A percentile compares a stretch with the other conserved stretches of the same genome.
Conservation (phyloP, 2,329 filamentous ascomycete species). For the Bipolaris cookei region DNA sequence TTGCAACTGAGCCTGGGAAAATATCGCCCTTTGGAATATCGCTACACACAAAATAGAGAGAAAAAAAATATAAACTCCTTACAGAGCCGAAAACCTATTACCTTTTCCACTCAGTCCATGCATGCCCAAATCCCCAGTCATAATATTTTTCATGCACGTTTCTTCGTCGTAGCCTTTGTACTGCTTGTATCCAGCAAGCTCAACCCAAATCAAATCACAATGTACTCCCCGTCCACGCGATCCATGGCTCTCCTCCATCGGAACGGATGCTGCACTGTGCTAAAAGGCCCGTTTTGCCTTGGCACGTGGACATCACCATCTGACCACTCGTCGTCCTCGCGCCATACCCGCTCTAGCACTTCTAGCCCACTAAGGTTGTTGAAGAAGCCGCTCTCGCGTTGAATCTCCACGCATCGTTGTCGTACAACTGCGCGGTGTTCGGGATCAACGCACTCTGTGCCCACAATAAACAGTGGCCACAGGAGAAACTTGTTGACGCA, state of each 20-base stretch:
- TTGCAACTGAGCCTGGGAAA: neutral
- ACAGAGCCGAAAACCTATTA: slow-evolving; percentile 1
- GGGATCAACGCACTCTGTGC: slow-evolving; percentile 85
- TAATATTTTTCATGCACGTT: slow-evolving; percentile 10
- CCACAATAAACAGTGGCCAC: slow-evolving; percentile 91
- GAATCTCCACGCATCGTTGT: slow-evolving; percentile 81
- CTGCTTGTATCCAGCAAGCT: slow-evolving; percentile 25
- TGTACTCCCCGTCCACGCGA: slow-evolving; percentile 59
- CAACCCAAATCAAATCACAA: slow-evolving; percentile 52
- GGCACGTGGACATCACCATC: slow-evolving; percentile 31
- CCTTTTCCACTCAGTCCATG: slow-evolving; percentile 11
- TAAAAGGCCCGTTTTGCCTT: slow-evolving; percentile 31
- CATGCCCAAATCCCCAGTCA: slow-evolving; percentile 16
- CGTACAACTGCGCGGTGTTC: slow-evolving; percentile 80
- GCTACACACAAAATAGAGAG: slow-evolving; percentile 9
- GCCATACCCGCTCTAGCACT: slow-evolving; percentile 85
- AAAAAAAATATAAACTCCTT: slow-evolving; percentile 8
- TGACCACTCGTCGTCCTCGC: slow-evolving; percentile 55
- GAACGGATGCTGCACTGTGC: slow-evolving; percentile 48
- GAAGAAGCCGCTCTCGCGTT: slow-evolving; percentile 87
- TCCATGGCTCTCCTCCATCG: slow-evolving; percentile 60
- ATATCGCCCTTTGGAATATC: neutral
- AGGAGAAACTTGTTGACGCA: slow-evolving; percentile 85
- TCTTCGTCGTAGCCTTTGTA: slow-evolving; percentile 12
- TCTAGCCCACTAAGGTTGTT: slow-evolving; percentile 89